Evolutionary conservation across 2,329 filamentous ascomycete genomes (phyloP).

Genomic region (Fusarium sp.): DNA sequence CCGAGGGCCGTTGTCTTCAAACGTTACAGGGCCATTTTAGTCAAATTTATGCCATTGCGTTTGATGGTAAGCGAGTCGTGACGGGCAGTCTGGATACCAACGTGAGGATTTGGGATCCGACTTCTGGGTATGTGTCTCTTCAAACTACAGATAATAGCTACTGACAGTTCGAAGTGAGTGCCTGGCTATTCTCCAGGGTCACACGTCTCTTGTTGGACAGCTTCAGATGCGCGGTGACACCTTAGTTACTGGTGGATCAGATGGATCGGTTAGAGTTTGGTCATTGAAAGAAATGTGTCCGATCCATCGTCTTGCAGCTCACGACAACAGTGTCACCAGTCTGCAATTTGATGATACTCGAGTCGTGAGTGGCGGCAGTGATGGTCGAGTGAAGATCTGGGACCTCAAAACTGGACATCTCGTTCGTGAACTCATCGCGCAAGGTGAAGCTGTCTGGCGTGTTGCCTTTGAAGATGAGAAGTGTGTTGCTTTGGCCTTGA

Average conservation of each 20-base stretch:
- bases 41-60: slow-evolving; percentile 98
- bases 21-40: slow-evolving; percentile 95
- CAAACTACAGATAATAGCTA: slow-evolving; percentile 20
- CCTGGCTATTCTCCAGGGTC: slow-evolving; percentile 91
- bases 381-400: slow-evolving; percentile 99
- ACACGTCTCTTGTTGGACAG: slow-evolving; percentile 96
- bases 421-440: slow-evolving; percentile 89
- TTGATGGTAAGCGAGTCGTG: slow-evolving; percentile 91
- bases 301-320: slow-evolving; percentile 92
- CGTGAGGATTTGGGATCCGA: slow-evolving; percentile 95
- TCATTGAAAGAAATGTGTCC: slow-evolving; percentile 89
- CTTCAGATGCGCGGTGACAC: slow-evolving; percentile 95
- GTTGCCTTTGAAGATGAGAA: slow-evolving; percentile 99
- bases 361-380: slow-evolving; percentile 94
- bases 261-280: slow-evolving; percentile 97
- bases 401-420: slow-evolving; percentile 91
- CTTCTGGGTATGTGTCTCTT: slow-evolving; percentile 73
- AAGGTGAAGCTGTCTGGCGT: slow-evolving; percentile 95
- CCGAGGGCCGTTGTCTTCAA: slow-evolving; percentile 89
- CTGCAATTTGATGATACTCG: slow-evolving; percentile 96
- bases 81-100: slow-evolving; percentile 97
- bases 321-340: slow-evolving; percentile 98
- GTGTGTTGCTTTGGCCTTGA: slow-evolving; percentile 92
- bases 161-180: slow-evolving; percentile 68
- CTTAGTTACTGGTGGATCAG: slow-evolving; percentile 93